Conservation (phyloP, 2,329 filamentous ascomycete genomes). For the Cladosporium sp. region DNA sequence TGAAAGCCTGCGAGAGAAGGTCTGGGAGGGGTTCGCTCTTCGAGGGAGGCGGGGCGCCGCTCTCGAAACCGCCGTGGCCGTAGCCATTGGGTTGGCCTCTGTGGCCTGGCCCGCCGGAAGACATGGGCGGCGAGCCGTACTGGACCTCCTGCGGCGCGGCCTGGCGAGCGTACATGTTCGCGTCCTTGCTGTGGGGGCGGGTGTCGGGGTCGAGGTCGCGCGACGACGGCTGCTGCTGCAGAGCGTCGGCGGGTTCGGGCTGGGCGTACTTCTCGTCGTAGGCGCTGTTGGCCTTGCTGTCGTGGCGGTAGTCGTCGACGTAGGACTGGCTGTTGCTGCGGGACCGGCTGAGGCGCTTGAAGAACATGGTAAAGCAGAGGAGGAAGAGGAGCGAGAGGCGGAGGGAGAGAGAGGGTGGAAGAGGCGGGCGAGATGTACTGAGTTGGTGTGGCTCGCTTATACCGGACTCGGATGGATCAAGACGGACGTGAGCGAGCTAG, state of each 20-base stretch:
- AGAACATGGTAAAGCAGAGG: conserved; percentile 38
- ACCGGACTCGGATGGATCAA: not conserved
- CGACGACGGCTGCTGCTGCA: conserved; percentile 36
- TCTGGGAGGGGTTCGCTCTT: conserved; percentile 45
- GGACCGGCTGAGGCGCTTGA: conserved; percentile 44
- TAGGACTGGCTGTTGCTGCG: conserved; percentile 48
- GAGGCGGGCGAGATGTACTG: not conserved
- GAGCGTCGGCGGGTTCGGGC: conserved; percentile 21
- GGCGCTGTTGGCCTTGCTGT: conserved; percentile 38
- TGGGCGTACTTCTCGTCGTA: conserved; percentile 43
- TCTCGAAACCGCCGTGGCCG: conserved; percentile 22
- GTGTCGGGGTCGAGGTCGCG: conserved; percentile 29
- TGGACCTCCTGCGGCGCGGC: conserved; percentile 38
- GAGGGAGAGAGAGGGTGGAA: conserved; percentile 4
- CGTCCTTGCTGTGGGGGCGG: conserved; percentile 25
- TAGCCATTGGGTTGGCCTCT: conserved; percentile 22
- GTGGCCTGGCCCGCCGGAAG: conserved; percentile 8
- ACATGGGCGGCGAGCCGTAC: conserved; percentile 20
- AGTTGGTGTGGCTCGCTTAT: not conserved
- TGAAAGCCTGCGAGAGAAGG: conserved; percentile 50
- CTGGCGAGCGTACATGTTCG: conserved; percentile 42
- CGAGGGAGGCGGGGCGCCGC: conserved; percentile 13
- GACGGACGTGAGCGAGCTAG: not conserved
- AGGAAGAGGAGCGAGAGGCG: conserved; percentile 18
- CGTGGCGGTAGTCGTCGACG: conserved; percentile 44